These are phyloP conservation scores for Ogataea siamensis DNA, from an alignment of 805 yeast species.

Conservation along the genomic window DNA sequence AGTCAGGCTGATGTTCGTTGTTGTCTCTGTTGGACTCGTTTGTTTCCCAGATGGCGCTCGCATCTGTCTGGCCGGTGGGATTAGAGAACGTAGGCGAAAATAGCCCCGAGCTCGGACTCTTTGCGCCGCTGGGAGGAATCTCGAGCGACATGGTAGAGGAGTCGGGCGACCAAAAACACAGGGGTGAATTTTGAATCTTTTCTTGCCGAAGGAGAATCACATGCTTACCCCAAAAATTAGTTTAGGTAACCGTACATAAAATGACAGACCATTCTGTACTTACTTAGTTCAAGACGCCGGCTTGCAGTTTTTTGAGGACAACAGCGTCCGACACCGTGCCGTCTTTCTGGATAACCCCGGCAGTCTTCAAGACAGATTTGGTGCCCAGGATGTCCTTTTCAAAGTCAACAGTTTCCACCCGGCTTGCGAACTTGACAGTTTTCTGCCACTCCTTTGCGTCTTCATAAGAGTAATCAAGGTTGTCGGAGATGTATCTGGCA, in stretches of 20 bases:
- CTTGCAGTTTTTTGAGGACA: conserved; percentile 14
- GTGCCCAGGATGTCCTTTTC: conserved; percentile 54
- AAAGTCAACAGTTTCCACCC: conserved; percentile 49
- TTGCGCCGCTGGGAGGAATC: conserved; percentile 10
- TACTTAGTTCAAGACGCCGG: conserved; percentile 14
- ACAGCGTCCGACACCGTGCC: conserved; percentile 18
- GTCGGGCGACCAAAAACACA: not conserved
- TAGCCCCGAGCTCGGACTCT: conserved; percentile 10
- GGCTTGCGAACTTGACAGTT: conserved; percentile 63
- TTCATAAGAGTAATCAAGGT: conserved; percentile 70
- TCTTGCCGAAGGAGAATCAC: conserved; percentile 16
- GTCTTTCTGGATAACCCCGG: conserved; percentile 50
- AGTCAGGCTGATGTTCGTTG: conserved; percentile 8
- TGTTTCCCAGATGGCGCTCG: not conserved
- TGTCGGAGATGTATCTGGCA: conserved; percentile 56
- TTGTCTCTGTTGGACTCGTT: not conserved
- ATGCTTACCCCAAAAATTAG: conserved; percentile 8
- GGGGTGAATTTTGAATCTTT: not conserved
- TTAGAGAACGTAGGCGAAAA: not conserved
- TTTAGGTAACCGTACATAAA: not conserved
- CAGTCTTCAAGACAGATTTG: conserved; percentile 52
- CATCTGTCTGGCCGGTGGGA: not conserved
- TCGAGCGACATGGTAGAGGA: conserved; percentile 10
- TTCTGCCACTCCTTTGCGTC: conserved; percentile 83
- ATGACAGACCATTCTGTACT: not conserved